Conservation (phyloP, 179 eudicot species). For the Silene noctiflora region DNA sequence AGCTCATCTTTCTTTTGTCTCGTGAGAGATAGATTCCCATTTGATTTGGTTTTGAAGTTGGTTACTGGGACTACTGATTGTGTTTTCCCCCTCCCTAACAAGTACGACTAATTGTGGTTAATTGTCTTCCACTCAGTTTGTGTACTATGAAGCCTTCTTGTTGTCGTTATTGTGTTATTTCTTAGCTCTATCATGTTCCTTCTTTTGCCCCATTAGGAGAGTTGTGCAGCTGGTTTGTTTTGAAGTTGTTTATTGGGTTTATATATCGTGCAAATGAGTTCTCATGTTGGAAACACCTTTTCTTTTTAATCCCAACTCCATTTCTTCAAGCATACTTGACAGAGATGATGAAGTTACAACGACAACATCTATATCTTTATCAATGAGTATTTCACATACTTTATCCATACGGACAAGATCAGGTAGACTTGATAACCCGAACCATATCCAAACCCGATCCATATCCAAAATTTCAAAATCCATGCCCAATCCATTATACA, state of each 20-base stretch:
- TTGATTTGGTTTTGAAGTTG: too few species aligned
- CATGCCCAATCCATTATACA: too few species aligned
- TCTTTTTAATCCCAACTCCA: conserved; percentile 43
- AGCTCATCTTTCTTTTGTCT: background rate
- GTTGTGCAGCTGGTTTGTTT: background rate
- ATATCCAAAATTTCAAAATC: too few species aligned
- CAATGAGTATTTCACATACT: conserved; percentile 60
- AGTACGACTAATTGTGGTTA: too few species aligned
- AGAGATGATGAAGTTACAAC: conserved; percentile 70
- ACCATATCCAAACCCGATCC: too few species aligned
- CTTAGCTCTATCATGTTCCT: too few species aligned
- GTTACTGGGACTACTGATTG: too few species aligned
- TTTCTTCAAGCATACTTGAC: conserved; percentile 54
- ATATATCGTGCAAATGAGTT: background rate
- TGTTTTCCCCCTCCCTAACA: too few species aligned
- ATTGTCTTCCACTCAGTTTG: background rate
- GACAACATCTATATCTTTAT: conserved; percentile 42
- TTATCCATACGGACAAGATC: conserved; percentile 72
- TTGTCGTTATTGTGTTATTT: too few species aligned
- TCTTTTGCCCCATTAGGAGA: too few species aligned
- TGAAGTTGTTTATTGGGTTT: background rate
- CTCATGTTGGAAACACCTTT: background rate
- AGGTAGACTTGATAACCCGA: conserved; percentile 59
- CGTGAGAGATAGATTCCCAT: too few species aligned
- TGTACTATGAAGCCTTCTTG: background rate